Percentiles rank a stretch among this genome's conserved stretches.
These are phyloP conservation scores for Apiotrichum gamsii DNA, from an alignment of 1,284 basidiomycete species.

Conservation along the genomic window DNA sequence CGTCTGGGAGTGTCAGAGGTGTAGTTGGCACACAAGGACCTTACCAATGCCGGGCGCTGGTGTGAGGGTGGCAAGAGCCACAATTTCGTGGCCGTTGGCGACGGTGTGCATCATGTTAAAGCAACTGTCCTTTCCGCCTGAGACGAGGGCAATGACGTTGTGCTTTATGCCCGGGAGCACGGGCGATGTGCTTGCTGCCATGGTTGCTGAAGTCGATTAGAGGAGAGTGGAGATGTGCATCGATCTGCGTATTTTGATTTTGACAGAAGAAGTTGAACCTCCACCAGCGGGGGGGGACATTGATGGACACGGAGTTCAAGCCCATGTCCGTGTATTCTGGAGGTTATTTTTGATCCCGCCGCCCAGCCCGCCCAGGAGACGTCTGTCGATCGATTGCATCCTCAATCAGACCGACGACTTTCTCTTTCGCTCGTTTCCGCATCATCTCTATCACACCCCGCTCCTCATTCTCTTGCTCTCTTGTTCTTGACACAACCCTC, in stretches of 20 bases:
- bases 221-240: no score
- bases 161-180: conserved; percentile 32
- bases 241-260: no score
- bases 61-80: conserved; percentile 82
- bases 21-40: not conserved
- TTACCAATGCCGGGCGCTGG: conserved; percentile 79
- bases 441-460: no score
- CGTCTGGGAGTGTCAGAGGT: conserved; percentile 57
- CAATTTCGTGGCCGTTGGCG: conserved; percentile 77
- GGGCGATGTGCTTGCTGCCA: not conserved
- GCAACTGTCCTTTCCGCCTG: conserved; percentile 97
- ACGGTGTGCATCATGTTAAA: conserved; percentile 89
- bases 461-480: no score
- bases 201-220: not conserved
- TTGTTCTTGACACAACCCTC: no score
- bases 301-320: not conserved
- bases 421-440: not conserved
- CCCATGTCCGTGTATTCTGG: not conserved
- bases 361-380: not conserved
- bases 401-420: no score
- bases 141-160: conserved; percentile 89
- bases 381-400: not conserved
- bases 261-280: not conserved
- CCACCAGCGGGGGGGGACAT: no score
- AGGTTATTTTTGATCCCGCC: not conserved